Base-by-base conservation (phyloP, 371 early-diverging fungal genomes). In the Zopfochytrium polystomum region DNA sequence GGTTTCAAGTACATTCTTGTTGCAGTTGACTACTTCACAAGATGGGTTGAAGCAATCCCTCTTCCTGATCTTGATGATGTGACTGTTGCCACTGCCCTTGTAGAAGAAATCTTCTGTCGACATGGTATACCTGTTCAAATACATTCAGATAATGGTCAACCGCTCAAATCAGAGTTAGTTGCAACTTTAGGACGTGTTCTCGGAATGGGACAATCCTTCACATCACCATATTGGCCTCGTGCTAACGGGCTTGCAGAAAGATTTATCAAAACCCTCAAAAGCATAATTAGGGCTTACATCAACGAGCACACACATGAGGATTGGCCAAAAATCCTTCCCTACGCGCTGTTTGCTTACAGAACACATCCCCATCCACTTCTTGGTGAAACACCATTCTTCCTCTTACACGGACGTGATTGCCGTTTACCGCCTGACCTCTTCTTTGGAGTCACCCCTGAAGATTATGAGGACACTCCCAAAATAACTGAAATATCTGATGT, bases 201-300 rank as follows among this genome's bases (percentile, higher is more conserved):
- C n/a, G n/a, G n/a, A n/a, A n/a, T n/a, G n/a, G n/a, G n/a, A n/a
- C n/a, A n/a, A n/a, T n/a, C n/a, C n/a, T n/a, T n/a, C n/a, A n/a
- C n/a, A n/a, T n/a, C n/a, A n/a, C n/a, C n/a, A n/a, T n/a, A 62
- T 30, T 55, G 54, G 55, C 55, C 62, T 9, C 54, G 49, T 7
- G 62, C 62, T 22, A 62, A 62, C 30, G 62, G 62, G 2, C 25
- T 53, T 3, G 55, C 49, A n/a, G 62, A 62, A 46, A 7, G 62
- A 29, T 32, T 62, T 25, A 62, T 52, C 38, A 62, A 62, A 30
- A 54, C 62, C 18, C 22, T 62, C 9, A 27, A 45, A 13, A 18
- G 20, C 15, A 53, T 32, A 46, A 46, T 62, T 7, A 29, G 55
- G 6, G 48, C 55, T 33, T 62, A 54, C 45, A 33, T 62, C 13